Percentiles rank a stretch among this genome's conserved stretches.
These are phyloP conservation scores for Hordeum pubiflorum DNA, from an alignment of 202 grass and related monocot genomes.

Conservation along the genomic window DNA sequence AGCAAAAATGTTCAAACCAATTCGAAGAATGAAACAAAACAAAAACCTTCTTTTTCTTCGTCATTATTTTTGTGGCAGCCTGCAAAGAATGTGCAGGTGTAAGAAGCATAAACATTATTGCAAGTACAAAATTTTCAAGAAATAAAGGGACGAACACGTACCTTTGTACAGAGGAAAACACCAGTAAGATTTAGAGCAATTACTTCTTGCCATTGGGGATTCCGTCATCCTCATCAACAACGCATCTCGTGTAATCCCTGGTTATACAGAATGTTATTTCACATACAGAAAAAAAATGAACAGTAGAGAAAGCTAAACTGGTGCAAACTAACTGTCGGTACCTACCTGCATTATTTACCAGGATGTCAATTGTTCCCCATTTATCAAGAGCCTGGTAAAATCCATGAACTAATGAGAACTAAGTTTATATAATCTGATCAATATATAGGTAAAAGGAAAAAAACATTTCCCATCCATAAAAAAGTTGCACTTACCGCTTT, in stretches of 20 bases:
- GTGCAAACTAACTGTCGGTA: neutral
- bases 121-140: neutral
- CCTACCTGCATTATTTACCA: conserved; percentile 96
- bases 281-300: conserved; percentile 16
- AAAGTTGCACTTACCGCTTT: conserved; percentile 67
- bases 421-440: neutral
- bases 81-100: conserved; percentile 36
- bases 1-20: neutral
- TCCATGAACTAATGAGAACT: conserved; percentile 3
- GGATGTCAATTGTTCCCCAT: conserved; percentile 92
- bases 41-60: conserved; percentile 91
- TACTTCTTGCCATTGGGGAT: conserved; percentile 97
- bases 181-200: conserved; percentile 98
- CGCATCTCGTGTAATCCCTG: conserved; percentile 89
- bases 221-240: conserved; percentile 99
- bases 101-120: conserved; percentile 11
- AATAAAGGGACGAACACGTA: conserved; percentile 13
- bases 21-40: neutral
- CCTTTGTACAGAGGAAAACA: conserved; percentile 93
- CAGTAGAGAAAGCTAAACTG: neutral
- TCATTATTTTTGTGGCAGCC: conserved; percentile 98
- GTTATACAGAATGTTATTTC: conserved; percentile 23
- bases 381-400: conserved; percentile 63
- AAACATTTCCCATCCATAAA: conserved; percentile 13
- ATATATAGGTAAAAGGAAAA: neutral